Evolutionary conservation across 2,329 filamentous ascomycete species (phyloP).

Genomic region (Colletotrichum sp.): DNA sequence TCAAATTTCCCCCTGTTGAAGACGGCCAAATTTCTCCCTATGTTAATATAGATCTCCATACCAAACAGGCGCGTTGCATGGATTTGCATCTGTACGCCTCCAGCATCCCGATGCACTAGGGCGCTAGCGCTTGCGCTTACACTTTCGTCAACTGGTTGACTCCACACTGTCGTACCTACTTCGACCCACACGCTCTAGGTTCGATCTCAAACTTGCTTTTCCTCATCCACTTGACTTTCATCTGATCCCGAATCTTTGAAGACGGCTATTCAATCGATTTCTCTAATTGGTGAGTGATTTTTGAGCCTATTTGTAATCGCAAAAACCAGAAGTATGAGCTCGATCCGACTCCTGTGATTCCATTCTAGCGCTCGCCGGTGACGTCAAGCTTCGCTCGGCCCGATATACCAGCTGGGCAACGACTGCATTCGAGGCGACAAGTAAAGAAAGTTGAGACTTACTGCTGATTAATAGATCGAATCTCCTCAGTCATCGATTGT

Average conservation of each 20-base stretch:
- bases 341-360: not conserved
- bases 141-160: not conserved
- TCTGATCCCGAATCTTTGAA: not conserved
- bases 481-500: not conserved
- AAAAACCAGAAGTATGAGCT: not conserved
- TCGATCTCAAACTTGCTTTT: not conserved
- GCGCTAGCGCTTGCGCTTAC: not conserved
- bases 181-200: not conserved
- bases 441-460: rapidly evolving
- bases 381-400: not conserved
- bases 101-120: not conserved
- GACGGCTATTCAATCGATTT: not conserved
- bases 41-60: not conserved
- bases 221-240: not conserved
- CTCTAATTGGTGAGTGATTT: not conserved
- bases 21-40: not conserved
- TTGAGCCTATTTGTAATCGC: not conserved
- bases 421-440: not conserved
- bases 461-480: not conserved
- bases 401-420: not conserved
- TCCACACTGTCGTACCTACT: not conserved
- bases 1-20: not conserved
- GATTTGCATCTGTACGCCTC: not conserved
- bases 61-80: not conserved
- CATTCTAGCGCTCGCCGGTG: not conserved